Evolutionary conservation across 345 rosid species (phyloP).

Genomic region (Gossypium rotundifolium): DNA sequence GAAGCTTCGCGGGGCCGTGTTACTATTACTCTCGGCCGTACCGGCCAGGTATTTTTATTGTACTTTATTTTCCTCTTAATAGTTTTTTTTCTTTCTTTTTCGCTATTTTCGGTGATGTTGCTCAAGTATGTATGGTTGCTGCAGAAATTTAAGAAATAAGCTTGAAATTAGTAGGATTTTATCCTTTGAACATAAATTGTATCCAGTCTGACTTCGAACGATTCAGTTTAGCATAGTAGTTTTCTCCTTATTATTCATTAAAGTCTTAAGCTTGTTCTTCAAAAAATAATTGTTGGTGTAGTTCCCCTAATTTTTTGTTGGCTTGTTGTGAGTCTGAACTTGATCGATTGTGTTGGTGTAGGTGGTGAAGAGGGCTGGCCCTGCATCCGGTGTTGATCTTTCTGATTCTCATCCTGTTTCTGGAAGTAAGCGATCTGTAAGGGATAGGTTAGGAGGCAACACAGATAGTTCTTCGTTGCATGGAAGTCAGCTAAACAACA

Average conservation of each 20-base stretch:
- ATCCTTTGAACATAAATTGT: background rate
- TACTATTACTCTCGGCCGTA: conserved; percentile 80
- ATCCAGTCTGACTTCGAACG: background rate
- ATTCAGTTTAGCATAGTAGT: background rate
- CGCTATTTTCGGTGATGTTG: background rate
- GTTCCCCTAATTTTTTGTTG: background rate
- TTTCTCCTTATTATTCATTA: background rate
- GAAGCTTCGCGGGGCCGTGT: conserved; percentile 64
- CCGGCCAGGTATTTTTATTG: conserved; percentile 60
- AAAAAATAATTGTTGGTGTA: background rate
- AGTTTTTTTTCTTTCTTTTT: background rate
- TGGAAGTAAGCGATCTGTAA: conserved; percentile 73
- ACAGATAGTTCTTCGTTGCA: conserved; percentile 30
- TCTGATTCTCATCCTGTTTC: conserved; percentile 31
- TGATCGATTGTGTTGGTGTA: conserved; percentile 21
- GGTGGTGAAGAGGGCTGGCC: conserved; percentile 75
- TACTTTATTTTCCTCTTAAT: background rate
- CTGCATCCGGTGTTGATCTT: conserved; percentile 29
- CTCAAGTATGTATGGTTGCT: conserved; percentile 4
- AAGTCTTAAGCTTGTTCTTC: background rate
- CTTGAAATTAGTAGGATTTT: background rate
- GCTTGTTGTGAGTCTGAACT: background rate
- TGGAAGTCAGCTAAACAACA: conserved; percentile 37
- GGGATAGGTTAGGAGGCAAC: conserved; percentile 74
- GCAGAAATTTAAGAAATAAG: background rate